Conservation (phyloP, 192 early-diverging fungal species). For the Umbelopsis vinacea region DNA sequence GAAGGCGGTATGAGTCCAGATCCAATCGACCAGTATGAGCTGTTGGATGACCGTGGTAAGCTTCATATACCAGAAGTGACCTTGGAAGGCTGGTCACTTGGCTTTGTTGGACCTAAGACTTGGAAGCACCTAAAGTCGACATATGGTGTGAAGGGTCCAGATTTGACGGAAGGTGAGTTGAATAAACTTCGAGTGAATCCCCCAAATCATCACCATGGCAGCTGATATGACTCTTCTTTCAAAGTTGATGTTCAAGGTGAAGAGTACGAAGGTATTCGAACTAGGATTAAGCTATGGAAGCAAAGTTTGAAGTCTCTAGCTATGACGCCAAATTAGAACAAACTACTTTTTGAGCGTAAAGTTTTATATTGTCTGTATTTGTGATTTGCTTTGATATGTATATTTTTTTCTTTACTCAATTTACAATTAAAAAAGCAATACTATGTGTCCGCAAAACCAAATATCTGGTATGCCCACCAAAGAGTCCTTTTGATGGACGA, state of each 20-base stretch:
- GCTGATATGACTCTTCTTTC: neutral
- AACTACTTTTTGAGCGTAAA: neutral
- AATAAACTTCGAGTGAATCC: neutral
- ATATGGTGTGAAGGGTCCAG: conserved; percentile 2
- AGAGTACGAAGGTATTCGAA: conserved; percentile 12
- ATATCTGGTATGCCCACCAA: neutral
- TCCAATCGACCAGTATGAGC: neutral
- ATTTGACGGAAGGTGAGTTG: neutral
- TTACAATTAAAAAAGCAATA: conserved; percentile 19
- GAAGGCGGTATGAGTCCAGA: neutral
- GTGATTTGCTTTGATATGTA: neutral
- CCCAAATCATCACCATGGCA: neutral
- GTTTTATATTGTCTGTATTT: conserved; percentile 8
- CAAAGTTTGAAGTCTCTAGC: conserved; percentile 10
- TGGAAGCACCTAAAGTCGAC: neutral
- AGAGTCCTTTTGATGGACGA: neutral
- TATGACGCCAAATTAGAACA: neutral
- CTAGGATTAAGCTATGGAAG: conserved; percentile 13
- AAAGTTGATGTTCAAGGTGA: conserved; percentile 9
- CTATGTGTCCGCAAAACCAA: neutral
- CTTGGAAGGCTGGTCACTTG: conserved; percentile 18
- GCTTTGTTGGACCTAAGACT: conserved; percentile 14
- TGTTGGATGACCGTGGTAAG: neutral
- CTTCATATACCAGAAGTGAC: neutral
- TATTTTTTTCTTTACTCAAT: neutral